These are phyloP conservation scores for Neonectria hederae DNA, from an alignment of 2,329 filamentous ascomycete genomes.

Conservation along the genomic window DNA sequence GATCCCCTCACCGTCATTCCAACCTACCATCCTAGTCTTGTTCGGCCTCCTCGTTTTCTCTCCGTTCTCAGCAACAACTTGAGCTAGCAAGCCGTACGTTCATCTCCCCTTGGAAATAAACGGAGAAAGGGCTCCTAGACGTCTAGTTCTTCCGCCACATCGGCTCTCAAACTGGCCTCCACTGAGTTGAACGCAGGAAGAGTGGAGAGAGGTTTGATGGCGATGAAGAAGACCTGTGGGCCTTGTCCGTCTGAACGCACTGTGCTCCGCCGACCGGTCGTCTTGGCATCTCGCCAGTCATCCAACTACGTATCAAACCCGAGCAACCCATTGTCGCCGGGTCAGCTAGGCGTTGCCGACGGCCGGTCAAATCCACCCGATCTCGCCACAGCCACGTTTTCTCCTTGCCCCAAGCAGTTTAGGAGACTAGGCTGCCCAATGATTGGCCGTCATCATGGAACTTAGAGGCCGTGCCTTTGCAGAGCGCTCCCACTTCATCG, in stretches of 20 bases:
- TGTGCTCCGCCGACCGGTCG: conserved; percentile 30
- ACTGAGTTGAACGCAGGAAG: conserved; percentile 1
- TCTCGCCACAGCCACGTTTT: conserved; percentile 40
- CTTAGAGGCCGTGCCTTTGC: not conserved
- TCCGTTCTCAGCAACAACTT: not conserved
- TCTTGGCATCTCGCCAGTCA: not conserved
- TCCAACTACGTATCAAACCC: not conserved
- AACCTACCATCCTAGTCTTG: conserved; percentile 2
- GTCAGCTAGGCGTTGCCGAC: conserved; percentile 28
- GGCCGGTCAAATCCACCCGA: not conserved
- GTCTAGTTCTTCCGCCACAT: conserved; percentile 23
- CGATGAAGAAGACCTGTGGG: conserved; percentile 4
- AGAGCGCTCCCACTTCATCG: not conserved
- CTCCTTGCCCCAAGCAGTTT: conserved; percentile 19
- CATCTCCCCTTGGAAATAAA: not conserved
- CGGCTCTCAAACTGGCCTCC: conserved; percentile 15
- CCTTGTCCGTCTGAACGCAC: conserved; percentile 12
- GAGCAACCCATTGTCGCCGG: conserved; percentile 1
- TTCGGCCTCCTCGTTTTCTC: not conserved
- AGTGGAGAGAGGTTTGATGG: conserved; percentile 7
- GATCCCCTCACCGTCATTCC: conserved; percentile 19
- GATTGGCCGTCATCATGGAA: not conserved
- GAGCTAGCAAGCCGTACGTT: not conserved
- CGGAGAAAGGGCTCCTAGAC: not conserved
- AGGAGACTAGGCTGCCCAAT: conserved; percentile 24